These are phyloP conservation scores for Neohortaea acidophila DNA, from an alignment of 495 filamentous ascomycete genomes.

Conservation along the genomic window DNA sequence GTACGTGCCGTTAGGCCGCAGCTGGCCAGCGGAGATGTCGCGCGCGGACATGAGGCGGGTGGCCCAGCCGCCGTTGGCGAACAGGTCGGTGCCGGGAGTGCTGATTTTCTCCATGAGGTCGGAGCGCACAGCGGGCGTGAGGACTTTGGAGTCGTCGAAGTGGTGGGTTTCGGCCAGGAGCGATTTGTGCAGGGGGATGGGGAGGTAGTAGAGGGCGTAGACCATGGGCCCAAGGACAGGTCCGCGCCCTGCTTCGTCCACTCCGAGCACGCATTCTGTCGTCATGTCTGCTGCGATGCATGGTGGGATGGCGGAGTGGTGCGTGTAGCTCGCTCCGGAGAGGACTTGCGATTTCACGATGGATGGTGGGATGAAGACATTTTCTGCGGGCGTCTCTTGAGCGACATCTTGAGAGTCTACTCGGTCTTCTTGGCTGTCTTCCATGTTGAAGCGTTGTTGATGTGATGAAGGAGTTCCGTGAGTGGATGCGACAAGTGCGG, in stretches of 20 bases:
- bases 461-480: too few species aligned
- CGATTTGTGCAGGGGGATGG: constrained; percentile 45
- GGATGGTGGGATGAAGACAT: constrained; percentile 62
- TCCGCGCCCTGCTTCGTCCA: constrained; percentile 91
- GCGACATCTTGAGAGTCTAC: constrained; percentile 27
- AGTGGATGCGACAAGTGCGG: too few species aligned
- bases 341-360: constrained; percentile 47
- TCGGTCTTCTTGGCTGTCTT: constrained; percentile 7
- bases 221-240: constrained; percentile 97
- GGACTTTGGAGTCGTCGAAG: constrained; percentile 86
- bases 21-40: constrained; percentile 69
- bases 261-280: constrained; percentile 56
- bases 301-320: constrained; percentile 54
- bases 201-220: constrained; percentile 81
- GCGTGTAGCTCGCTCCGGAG: constrained; percentile 62
- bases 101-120: constrained; percentile 62
- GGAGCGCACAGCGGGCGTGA: constrained; percentile 58
- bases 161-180: constrained; percentile 61
- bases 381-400: constrained; percentile 40
- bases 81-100: constrained; percentile 46
- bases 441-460: too few species aligned
- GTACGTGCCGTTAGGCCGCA: constrained; percentile 52
- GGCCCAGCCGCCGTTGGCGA: constrained; percentile 64
- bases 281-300: constrained; percentile 34
- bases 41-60: constrained; percentile 66